These are phyloP conservation scores for Priceomyces carsonii DNA, from an alignment of 805 yeast genomes.

Conservation along the genomic window DNA sequence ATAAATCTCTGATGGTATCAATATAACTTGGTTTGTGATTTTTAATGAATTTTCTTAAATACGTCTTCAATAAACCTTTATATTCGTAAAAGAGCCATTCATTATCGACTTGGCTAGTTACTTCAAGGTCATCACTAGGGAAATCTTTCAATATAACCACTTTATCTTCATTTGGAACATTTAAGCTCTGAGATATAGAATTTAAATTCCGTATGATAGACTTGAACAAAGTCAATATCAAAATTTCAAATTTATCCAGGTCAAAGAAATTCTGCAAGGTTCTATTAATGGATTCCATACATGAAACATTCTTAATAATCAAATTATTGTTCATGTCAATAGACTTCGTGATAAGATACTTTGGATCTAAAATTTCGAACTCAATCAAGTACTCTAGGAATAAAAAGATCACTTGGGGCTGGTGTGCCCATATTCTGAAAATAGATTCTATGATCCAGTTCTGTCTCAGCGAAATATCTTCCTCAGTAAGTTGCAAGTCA, in stretches of 20 bases:
- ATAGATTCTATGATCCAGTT: conserved; percentile 39
- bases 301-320: conserved; percentile 40
- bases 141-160: conserved; percentile 28
- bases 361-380: conserved; percentile 32
- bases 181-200: conserved; percentile 16
- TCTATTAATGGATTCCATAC: conserved; percentile 44
- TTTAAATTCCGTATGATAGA: conserved; percentile 34
- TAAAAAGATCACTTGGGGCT: conserved; percentile 46
- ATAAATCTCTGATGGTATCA: conserved; percentile 16
- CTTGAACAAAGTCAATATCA: conserved; percentile 17
- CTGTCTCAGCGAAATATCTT: conserved; percentile 29
- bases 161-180: conserved; percentile 14
- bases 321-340: conserved; percentile 30
- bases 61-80: conserved; percentile 40
- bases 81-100: conserved; percentile 47
- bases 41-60: conserved; percentile 30
- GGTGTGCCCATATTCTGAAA: conserved; percentile 45
- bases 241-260: conserved; percentile 8
- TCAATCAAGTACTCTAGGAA: conserved; percentile 44
- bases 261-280: conserved; percentile 25
- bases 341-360: conserved; percentile 26
- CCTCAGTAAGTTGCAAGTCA: conserved; percentile 20
- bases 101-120: conserved; percentile 27
- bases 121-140: conserved; percentile 23
- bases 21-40: conserved; percentile 13